Conservation (phyloP, 768 basidiomycete species). For the Pleurotus citrinopileatus region DNA sequence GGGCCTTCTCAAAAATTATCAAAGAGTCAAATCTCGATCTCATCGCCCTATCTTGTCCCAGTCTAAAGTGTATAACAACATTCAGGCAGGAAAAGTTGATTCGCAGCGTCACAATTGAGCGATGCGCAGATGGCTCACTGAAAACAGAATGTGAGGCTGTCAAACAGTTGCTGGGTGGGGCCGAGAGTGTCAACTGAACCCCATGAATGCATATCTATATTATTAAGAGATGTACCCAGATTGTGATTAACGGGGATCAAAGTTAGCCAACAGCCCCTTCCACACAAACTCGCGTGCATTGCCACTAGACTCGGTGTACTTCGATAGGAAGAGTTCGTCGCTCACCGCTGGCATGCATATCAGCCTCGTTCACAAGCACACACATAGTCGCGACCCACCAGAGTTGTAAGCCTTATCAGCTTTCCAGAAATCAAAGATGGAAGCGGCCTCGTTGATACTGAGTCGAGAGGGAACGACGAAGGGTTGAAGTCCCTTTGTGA, state of each 20-base stretch:
- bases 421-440: constrained; percentile 76
- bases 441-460: constrained; percentile 64
- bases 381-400: constrained; percentile 30
- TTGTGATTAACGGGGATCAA: constrained; percentile 4
- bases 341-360: constrained; percentile 25
- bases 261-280: constrained; percentile 49
- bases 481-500: constrained; percentile 45
- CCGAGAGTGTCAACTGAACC: no score
- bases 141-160: no score
- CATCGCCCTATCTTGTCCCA: neutral
- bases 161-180: no score
- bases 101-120: neutral
- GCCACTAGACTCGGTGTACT: constrained; percentile 75
- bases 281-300: constrained; percentile 80
- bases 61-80: neutral
- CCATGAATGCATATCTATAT: no score
- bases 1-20: neutral
- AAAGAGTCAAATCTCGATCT: neutral
- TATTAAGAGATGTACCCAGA: no score
- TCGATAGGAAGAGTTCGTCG: constrained; percentile 77
- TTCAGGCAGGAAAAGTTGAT: neutral
- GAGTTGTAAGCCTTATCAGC: constrained; percentile 54
- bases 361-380: neutral
- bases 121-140: neutral
- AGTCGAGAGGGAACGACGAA: constrained; percentile 53